Evolutionary conservation across 148 eudicot genomes (phyloP).

Genomic region (Rhododendron mucronatum): DNA sequence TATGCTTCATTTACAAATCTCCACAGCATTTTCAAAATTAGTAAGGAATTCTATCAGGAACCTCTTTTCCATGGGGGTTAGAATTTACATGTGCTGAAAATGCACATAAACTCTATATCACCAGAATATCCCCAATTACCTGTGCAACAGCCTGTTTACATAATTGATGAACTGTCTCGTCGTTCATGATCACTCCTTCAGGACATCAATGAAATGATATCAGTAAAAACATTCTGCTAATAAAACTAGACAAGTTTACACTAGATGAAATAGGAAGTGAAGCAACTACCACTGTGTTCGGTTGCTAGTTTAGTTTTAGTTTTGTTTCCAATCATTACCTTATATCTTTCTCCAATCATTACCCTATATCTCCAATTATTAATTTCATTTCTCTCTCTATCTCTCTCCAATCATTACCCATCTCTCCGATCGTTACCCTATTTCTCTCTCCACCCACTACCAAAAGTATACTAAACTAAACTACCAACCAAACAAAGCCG

Average conservation of each 20-base stretch:
- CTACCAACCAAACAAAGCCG: no score
- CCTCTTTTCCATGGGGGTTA: not conserved
- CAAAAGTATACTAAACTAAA: no score
- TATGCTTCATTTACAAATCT: not conserved
- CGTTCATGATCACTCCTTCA: slow-evolving; percentile 95
- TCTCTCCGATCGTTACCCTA: no score
- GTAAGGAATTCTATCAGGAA: not conserved
- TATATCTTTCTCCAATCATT: no score
- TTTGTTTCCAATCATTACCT: no score
- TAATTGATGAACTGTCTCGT: slow-evolving; percentile 92
- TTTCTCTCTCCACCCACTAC: no score
- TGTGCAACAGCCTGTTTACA: slow-evolving; percentile 98
- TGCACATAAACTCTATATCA: not conserved
- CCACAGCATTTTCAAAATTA: not conserved
- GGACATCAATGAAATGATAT: not conserved
- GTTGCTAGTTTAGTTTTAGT: no score
- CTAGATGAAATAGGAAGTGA: not conserved
- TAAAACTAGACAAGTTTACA: not conserved
- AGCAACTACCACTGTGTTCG: no score
- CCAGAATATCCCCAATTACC: slow-evolving; percentile 33
- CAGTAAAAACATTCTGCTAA: not conserved
- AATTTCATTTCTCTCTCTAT: no score
- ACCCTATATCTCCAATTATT: no score
- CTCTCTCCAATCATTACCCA: no score
- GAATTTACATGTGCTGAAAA: not conserved